Conservation (phyloP, 257 asterid genomes). For the Anisodus acutangulus region DNA sequence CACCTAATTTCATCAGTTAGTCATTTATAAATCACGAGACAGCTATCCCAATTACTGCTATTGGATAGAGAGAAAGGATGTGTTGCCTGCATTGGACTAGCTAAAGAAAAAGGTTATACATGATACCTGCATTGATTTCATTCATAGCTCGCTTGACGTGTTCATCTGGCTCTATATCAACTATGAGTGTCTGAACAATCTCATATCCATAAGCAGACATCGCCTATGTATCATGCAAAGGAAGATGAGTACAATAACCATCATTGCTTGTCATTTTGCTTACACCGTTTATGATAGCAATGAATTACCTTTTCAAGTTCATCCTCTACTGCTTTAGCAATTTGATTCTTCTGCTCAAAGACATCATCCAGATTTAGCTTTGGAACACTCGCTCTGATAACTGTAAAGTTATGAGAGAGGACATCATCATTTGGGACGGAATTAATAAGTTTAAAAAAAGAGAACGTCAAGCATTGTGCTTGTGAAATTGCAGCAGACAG, state of each 20-base stretch:
- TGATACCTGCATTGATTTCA: slow-evolving; percentile 70
- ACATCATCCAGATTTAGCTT: slow-evolving; percentile 65
- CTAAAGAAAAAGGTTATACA: background rate
- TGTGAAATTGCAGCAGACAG: background rate
- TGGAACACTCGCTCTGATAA: slow-evolving; percentile 80
- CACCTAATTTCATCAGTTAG: background rate
- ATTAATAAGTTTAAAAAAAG: slow-evolving; percentile 13
- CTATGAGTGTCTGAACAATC: slow-evolving; percentile 86
- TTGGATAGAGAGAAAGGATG: background rate
- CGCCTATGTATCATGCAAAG: slow-evolving; percentile 51
- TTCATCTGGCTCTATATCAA: slow-evolving; percentile 80
- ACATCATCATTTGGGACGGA: slow-evolving; percentile 26
- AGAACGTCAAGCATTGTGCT: background rate
- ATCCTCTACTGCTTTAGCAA: slow-evolving; percentile 80
- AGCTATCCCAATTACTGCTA: slow-evolving; percentile 1
- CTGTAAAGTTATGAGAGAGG: slow-evolving; percentile 37
- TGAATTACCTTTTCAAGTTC: slow-evolving; percentile 74
- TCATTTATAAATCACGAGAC: background rate
- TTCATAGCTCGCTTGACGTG: slow-evolving; percentile 87
- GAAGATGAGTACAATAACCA: slow-evolving; percentile 23
- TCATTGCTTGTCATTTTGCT: background rate
- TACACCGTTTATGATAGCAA: background rate
- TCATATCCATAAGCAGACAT: slow-evolving; percentile 86
- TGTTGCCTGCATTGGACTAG: background rate
- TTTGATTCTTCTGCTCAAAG: slow-evolving; percentile 79